phyloP scores from a whole-genome alignment of 2,329 filamentous ascomycete species.

The Colletotrichum neosansevieriae region DNA sequence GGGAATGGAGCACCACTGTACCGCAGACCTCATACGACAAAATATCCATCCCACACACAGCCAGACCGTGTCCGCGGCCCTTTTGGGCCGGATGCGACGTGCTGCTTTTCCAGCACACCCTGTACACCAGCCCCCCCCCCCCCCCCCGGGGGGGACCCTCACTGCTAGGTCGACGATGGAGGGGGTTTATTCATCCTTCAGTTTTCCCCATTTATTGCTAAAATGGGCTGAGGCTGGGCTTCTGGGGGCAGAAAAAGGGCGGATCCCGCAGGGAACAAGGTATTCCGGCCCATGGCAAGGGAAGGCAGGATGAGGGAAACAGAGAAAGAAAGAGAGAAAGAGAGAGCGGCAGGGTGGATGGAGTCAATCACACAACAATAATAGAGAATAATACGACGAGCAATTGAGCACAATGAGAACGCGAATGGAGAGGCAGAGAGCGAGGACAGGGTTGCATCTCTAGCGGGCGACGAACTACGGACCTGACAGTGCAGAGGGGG shows the following conservation, averaged over 20 bases:
- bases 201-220: neutral
- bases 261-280: neutral
- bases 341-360: neutral
- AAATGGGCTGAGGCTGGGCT: neutral
- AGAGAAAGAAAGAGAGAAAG: neutral
- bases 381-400: slow-evolving; percentile 1
- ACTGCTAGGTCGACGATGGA: neutral
- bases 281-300: neutral
- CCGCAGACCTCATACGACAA: slow-evolving; percentile 13
- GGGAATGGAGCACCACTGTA: neutral
- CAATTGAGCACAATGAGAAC: slow-evolving; percentile 1
- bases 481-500: slow-evolving; percentile 12
- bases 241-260: neutral
- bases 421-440: neutral
- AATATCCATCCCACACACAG: slow-evolving; percentile 11
- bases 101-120: slow-evolving; percentile 6
- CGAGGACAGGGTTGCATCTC: slow-evolving; percentile 5
- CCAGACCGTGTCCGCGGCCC: slow-evolving; percentile 38
- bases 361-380: neutral
- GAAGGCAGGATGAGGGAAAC: neutral
- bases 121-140: neutral
- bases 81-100: slow-evolving; percentile 35
- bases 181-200: slow-evolving; percentile 9
- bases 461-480: slow-evolving; percentile 11
- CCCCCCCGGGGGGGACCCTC: neutral